A percentile compares a stretch with the other conserved stretches of the same genome.
These are phyloP conservation scores for Candida ulmi DNA, from an alignment of 805 yeast genomes.

Conservation along the genomic window DNA sequence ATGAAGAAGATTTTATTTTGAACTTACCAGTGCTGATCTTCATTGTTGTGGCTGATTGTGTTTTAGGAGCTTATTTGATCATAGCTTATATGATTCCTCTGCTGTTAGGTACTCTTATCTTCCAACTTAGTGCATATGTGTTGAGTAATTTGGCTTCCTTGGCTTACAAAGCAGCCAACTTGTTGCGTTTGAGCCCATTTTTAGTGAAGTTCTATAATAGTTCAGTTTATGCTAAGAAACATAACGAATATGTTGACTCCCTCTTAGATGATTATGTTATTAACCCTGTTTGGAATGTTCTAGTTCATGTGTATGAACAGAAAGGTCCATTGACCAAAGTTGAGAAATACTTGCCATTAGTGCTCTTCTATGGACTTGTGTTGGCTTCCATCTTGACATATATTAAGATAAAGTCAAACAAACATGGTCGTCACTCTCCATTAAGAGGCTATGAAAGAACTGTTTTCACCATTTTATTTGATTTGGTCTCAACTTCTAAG, in stretches of 20 bases:
- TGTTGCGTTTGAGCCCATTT: conserved; percentile 1
- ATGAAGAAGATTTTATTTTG: conserved; percentile 11
- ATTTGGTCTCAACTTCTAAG: conserved; percentile 57
- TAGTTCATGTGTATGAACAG: conserved; percentile 17
- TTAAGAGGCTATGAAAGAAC: conserved; percentile 45
- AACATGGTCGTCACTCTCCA: conserved; percentile 34
- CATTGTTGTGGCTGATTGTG: conserved; percentile 22
- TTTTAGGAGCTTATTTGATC: conserved; percentile 31
- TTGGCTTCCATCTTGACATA: conserved; percentile 22
- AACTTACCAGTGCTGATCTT: conserved; percentile 13
- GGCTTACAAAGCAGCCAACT: conserved; percentile 1
- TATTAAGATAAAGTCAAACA: conserved; percentile 25
- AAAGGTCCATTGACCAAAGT: conserved; percentile 25
- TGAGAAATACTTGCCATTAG: conserved; percentile 34
- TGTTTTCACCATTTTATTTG: conserved; percentile 47
- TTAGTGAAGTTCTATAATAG: neutral
- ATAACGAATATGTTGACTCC: conserved; percentile 3
- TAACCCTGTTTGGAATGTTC: conserved; percentile 17
- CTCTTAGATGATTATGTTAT: conserved; percentile 2
- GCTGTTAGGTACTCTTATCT: conserved; percentile 31
- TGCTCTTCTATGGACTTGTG: conserved; percentile 29
- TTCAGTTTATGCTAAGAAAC: neutral
- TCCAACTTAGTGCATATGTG: conserved; percentile 14
- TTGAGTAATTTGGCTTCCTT: conserved; percentile 5
- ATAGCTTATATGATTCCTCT: conserved; percentile 44